Percentiles rank a stretch among this genome's conserved stretches.
Conservation (phyloP, 495 filamentous ascomycete species). For the Aspergillus olivimuriae region DNA sequence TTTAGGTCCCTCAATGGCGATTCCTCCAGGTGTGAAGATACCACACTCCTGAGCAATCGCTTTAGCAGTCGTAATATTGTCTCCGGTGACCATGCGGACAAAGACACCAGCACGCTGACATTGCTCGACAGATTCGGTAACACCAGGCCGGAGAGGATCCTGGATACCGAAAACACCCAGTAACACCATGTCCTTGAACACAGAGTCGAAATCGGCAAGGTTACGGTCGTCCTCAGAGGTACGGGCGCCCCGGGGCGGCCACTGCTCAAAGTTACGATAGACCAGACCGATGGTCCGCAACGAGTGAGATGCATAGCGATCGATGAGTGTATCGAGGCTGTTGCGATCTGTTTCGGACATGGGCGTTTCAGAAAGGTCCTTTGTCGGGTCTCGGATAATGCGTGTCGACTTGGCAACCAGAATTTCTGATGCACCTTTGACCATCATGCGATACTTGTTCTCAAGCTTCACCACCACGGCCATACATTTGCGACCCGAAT, state of each 20-base stretch:
- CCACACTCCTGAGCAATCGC: slow-evolving; percentile 82
- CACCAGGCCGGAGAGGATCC: slow-evolving; percentile 75
- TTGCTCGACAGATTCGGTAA: slow-evolving; percentile 66
- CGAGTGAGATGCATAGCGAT: slow-evolving; percentile 71
- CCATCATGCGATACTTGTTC: slow-evolving; percentile 63
- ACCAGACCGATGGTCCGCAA: slow-evolving; percentile 81
- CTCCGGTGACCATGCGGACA: slow-evolving; percentile 88
- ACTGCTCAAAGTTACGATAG: slow-evolving; percentile 83
- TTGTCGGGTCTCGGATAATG: slow-evolving; percentile 66
- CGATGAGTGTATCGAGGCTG: slow-evolving; percentile 59
- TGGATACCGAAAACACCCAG: slow-evolving; percentile 80
- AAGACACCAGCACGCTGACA: slow-evolving; percentile 75
- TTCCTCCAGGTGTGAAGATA: slow-evolving; percentile 66
- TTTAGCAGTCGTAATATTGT: slow-evolving; percentile 79
- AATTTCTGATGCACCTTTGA: slow-evolving; percentile 91
- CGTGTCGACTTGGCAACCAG: slow-evolving; percentile 64
- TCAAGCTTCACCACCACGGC: slow-evolving; percentile 64
- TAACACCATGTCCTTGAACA: slow-evolving; percentile 74
- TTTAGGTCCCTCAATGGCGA: slow-evolving; percentile 76
- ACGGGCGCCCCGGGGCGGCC: slow-evolving; percentile 69
- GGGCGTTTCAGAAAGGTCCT: slow-evolving; percentile 44
- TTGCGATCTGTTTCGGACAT: slow-evolving; percentile 54
- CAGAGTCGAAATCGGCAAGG: slow-evolving; percentile 69
- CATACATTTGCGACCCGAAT: slow-evolving; percentile 86
- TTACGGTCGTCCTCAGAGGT: slow-evolving; percentile 61